Evolutionary conservation across 768 basidiomycete genomes (phyloP).

Genomic region (Tephrocybe rancida): DNA sequence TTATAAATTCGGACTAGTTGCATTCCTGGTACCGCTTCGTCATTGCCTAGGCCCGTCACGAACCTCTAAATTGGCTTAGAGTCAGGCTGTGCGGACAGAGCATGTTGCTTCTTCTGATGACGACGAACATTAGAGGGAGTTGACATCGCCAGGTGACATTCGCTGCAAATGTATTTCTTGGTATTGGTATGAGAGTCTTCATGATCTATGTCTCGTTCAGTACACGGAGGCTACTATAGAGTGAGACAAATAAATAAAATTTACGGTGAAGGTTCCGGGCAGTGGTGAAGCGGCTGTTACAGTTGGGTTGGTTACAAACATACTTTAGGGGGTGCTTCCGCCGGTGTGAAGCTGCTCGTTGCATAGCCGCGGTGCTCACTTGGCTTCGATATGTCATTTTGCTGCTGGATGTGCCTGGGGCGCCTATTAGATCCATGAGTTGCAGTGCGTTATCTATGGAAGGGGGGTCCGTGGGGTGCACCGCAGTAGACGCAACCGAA

Average conservation of each 20-base stretch:
- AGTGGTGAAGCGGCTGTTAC: constrained; percentile 4
- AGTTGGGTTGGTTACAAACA: not conserved
- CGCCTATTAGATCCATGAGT: too few relatives aligned
- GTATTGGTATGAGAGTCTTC: constrained; percentile 12
- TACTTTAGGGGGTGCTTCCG: constrained; percentile 5
- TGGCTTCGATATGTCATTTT: not conserved
- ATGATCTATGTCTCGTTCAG: constrained; percentile 11
- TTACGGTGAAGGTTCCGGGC: constrained; percentile 5
- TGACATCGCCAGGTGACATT: constrained; percentile 7
- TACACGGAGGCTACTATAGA: not conserved
- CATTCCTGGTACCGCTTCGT: too few relatives aligned
- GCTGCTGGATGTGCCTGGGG: not conserved
- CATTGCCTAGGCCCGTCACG: too few relatives aligned
- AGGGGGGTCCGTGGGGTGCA: too few relatives aligned
- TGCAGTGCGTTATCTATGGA: too few relatives aligned
- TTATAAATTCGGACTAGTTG: too few relatives aligned
- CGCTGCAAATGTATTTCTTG: constrained; percentile 14
- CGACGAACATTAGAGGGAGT: constrained; percentile 13
- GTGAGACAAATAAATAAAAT: not conserved
- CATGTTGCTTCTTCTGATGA: constrained; percentile 12
- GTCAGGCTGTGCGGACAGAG: not conserved
- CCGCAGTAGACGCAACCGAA: too few relatives aligned
- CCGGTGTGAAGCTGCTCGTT: constrained; percentile 5
- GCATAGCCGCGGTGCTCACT: not conserved
- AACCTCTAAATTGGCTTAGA: too few relatives aligned